These are phyloP conservation scores for Xylaria sp. DNA, from an alignment of 2,329 filamentous ascomycete species.

Conservation along the genomic window DNA sequence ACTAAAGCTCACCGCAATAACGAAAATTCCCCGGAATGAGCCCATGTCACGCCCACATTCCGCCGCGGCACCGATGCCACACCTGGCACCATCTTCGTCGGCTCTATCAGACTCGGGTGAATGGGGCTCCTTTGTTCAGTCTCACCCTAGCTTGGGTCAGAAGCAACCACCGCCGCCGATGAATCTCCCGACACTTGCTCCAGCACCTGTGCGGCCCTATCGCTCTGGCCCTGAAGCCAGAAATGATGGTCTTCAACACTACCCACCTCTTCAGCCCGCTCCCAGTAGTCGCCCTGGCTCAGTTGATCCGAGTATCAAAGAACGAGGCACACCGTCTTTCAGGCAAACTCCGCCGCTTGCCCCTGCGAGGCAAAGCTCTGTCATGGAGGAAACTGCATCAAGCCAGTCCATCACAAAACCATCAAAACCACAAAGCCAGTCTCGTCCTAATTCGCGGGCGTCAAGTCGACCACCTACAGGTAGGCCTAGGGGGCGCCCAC, in stretches of 20 bases:
- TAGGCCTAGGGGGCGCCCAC: constrained; percentile 65
- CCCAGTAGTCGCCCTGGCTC: constrained; percentile 46
- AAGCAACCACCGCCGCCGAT: constrained; percentile 49
- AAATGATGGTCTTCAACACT: constrained; percentile 36
- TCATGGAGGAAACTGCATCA: constrained; percentile 36
- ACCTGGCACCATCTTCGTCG: constrained; percentile 49
- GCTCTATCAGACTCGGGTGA: constrained; percentile 73
- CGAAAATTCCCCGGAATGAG: constrained; percentile 59
- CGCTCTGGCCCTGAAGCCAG: constrained; percentile 44
- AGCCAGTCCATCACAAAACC: constrained; percentile 46
- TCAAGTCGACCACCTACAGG: constrained; percentile 66
- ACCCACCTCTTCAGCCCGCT: constrained; percentile 37
- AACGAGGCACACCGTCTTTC: constrained; percentile 28
- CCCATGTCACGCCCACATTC: constrained; percentile 41
- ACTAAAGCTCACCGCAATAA: constrained; percentile 83
- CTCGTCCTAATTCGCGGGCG: constrained; percentile 70
- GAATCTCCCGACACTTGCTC: constrained; percentile 46
- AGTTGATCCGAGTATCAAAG: constrained; percentile 41
- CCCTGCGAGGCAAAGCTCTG: constrained; percentile 36
- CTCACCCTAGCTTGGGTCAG: constrained; percentile 68
- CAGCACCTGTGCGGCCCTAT: constrained; percentile 48
- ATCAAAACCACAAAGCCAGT: constrained; percentile 58
- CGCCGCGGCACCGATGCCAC: constrained; percentile 33
- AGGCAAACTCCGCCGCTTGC: constrained; percentile 32
- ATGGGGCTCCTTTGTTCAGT: constrained; percentile 82